Evolutionary conservation across 1,284 basidiomycete species (phyloP), one percentile per base, ranked within the genome.

Genomic region (Sutorius eximius): DNA sequence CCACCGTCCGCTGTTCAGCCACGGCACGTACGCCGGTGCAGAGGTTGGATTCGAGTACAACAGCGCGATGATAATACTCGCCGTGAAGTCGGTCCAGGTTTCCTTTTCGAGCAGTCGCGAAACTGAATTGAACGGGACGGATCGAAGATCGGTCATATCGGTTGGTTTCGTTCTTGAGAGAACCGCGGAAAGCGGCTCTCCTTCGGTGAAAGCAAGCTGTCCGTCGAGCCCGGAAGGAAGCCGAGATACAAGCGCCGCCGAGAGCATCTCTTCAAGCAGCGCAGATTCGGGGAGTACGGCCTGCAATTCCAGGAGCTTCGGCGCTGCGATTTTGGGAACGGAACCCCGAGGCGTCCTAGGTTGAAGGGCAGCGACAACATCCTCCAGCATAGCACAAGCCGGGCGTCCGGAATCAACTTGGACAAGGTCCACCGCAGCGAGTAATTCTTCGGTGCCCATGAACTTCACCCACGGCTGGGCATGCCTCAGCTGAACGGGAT

Each of bases 391-490:
- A 3, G 33, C 46, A 34, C 10, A 7, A 16, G 33, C 60, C 59
- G 34, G 62, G 47, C 16, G 69, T 51, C 10, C 63, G 50, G 38
- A 49, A 37, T 38, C 57, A 49, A 27, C 49, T 20, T 30, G 58
- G 43, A 59, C 44, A 36, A 51, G 52, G 52, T 78, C 75, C 16
- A 83, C 58, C 5, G 75, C 67, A 9, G 62, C 49, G 13, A 78
- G 70, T 16, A 80, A 53, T n/a, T 73, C 72, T 4, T 70, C 62
- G 0, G 63, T 51, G 11, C 59, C 59, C 60, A 82, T 71, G 57
- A 78, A 84, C 49, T 71, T 75, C 50, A 81, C 71, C 84, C 83
- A 86, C 8, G 77, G 59, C 2, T 63, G 61, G 3, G 70, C 71
- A 12, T 65, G 66, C 5, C 54, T 56, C 40, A 71, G 45, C 78